A percentile compares a stretch with the other conserved stretches of the same genome.
Conservation (phyloP, 768 basidiomycete species). For the Filobasidium floriforme region DNA sequence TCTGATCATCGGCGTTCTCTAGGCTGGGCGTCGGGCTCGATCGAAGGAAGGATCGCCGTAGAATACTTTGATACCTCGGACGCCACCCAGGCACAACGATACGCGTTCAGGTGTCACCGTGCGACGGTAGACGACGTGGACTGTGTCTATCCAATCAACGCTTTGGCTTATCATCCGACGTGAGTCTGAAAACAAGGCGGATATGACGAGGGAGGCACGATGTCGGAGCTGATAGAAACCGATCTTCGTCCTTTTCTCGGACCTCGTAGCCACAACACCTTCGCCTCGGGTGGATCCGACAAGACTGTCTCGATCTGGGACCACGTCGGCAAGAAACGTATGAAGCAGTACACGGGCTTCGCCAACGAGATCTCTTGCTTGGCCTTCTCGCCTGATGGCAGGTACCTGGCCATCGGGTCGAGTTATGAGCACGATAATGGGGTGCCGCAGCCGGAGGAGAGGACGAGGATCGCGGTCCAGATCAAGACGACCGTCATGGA, state of each 20-base stretch:
- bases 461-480: constrained; percentile 41
- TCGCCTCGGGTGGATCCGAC: constrained; percentile 92
- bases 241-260: too few species aligned
- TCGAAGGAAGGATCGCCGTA: constrained; percentile 92
- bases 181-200: constrained; percentile 46
- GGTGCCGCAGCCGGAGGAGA: constrained; percentile 61
- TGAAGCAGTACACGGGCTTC: constrained; percentile 82
- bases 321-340: constrained; percentile 87
- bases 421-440: constrained; percentile 90
- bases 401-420: constrained; percentile 70
- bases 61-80: constrained; percentile 87
- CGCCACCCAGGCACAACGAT: constrained; percentile 72
- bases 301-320: constrained; percentile 95
- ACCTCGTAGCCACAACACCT: constrained; percentile 68
- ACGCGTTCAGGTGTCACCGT: constrained; percentile 95
- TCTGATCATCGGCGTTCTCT: too few species aligned
- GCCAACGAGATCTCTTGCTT: constrained; percentile 63
- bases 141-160: constrained; percentile 93
- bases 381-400: constrained; percentile 75
- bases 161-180: constrained; percentile 86
- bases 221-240: too few species aligned
- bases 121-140: constrained; percentile 83
- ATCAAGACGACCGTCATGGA: constrained; percentile 45
- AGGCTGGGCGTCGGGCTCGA: constrained; percentile 89
- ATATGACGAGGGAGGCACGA: too few species aligned